A percentile compares a stretch with the other conserved stretches of the same genome.
Conservation (phyloP, 2,329 filamentous ascomycete species). For the Aureobasidium sp. region DNA sequence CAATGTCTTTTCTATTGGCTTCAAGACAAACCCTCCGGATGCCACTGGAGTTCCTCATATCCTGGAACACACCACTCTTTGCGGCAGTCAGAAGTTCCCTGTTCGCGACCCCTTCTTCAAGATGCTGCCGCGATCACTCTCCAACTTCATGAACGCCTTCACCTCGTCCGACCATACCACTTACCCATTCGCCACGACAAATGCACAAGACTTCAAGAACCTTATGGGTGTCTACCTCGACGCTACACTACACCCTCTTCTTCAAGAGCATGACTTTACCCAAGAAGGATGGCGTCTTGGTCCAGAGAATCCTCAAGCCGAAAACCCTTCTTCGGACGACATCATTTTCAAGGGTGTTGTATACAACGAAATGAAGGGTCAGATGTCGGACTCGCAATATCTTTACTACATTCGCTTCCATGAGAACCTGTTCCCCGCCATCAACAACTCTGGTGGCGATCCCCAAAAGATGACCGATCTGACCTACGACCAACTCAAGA, state of each 20-base stretch:
- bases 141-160: constrained; percentile 99
- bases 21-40: constrained; percentile 97
- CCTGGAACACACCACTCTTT: constrained; percentile 92
- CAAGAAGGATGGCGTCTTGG: constrained; percentile 97
- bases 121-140: constrained; percentile 96
- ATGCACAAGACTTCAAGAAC: constrained; percentile 90
- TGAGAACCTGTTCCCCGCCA: constrained; percentile 84
- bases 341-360: constrained; percentile 96
- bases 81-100: constrained; percentile 94
- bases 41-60: constrained; percentile 96
- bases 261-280: constrained; percentile 86
- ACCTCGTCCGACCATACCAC: constrained; percentile 94
- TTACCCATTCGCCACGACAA: constrained; percentile 96
- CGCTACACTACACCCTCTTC: constrained; percentile 79
- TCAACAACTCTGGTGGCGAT: constrained; percentile 96
- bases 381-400: constrained; percentile 96
- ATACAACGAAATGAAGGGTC: constrained; percentile 99
- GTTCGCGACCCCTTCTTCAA: constrained; percentile 99
- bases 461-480: constrained; percentile 93
- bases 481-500: constrained; percentile 80
- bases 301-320: constrained; percentile 66
- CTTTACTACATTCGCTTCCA: constrained; percentile 93
- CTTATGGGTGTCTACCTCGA: constrained; percentile 95
- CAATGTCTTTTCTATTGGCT: constrained; percentile 98
- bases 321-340: constrained; percentile 50